Evolutionary conservation across 257 asterid species (phyloP).

Genomic region (Voacanga thouarsii): DNA sequence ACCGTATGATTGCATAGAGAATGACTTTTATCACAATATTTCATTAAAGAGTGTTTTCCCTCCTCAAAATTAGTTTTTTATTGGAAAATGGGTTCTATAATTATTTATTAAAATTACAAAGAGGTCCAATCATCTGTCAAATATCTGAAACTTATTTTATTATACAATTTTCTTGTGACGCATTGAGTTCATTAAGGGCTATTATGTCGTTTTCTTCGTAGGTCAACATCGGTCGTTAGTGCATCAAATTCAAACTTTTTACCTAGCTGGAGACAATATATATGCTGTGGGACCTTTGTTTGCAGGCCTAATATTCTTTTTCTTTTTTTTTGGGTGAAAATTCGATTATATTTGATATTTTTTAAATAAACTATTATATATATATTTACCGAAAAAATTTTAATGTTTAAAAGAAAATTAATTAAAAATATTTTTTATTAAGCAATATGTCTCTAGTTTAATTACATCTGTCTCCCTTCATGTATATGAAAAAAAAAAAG

Average conservation of each 20-base stretch:
- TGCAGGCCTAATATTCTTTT: neutral
- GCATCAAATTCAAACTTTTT: slow-evolving; percentile 13
- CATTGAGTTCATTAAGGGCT: slow-evolving; percentile 7
- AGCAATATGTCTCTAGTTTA: too few relatives aligned
- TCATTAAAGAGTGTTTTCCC: neutral
- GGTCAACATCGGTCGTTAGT: slow-evolving; percentile 29
- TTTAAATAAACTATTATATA: too few relatives aligned
- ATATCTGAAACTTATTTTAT: neutral
- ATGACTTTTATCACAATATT: slow-evolving; percentile 14
- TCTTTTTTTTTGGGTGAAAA: neutral
- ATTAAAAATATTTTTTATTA: too few relatives aligned
- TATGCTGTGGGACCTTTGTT: slow-evolving; percentile 9
- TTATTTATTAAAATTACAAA: neutral
- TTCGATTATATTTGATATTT: neutral
- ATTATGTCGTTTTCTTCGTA: slow-evolving; percentile 25
- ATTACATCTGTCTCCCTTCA: too few relatives aligned
- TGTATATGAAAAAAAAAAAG: too few relatives aligned
- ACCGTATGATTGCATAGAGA: slow-evolving; percentile 15
- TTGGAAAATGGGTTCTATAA: slow-evolving; percentile 4
- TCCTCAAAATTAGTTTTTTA: slow-evolving; percentile 2
- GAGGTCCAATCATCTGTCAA: slow-evolving; percentile 3
- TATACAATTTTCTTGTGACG: neutral
- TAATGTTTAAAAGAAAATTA: too few relatives aligned
- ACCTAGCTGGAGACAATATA: neutral
- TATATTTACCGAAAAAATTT: neutral